Evolutionary conservation across 192 early-diverging fungal species (phyloP).

Genomic region (Rhizoclosmatium globosum): DNA sequence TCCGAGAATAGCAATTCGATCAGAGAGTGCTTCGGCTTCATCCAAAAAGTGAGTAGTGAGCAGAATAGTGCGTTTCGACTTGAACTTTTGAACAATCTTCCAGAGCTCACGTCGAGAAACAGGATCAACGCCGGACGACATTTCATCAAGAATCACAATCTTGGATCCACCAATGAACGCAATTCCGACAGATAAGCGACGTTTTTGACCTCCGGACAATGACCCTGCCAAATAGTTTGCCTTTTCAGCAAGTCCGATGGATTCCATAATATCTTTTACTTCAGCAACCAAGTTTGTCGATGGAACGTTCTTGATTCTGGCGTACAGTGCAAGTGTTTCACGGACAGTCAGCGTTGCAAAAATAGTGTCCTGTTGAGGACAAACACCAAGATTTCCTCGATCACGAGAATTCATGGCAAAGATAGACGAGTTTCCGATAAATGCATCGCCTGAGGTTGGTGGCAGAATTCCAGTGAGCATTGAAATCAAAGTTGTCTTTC

Average conservation of each 20-base stretch:
- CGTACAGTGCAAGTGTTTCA: slow-evolving; percentile 58
- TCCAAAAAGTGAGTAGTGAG: slow-evolving; percentile 74
- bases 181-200: slow-evolving; percentile 55
- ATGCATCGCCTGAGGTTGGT: slow-evolving; percentile 63
- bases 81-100: slow-evolving; percentile 61
- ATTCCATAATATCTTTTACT: slow-evolving; percentile 27
- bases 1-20: slow-evolving; percentile 59
- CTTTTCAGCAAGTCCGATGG: slow-evolving; percentile 39
- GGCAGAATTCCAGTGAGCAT: slow-evolving; percentile 68
- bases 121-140: slow-evolving; percentile 69
- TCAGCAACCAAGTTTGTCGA: slow-evolving; percentile 29
- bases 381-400: slow-evolving; percentile 47
- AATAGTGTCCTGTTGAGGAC: slow-evolving; percentile 65
- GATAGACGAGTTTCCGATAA: slow-evolving; percentile 47
- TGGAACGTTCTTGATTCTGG: slow-evolving; percentile 58
- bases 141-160: slow-evolving; percentile 60
- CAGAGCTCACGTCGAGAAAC: slow-evolving; percentile 58
- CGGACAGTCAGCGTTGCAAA: slow-evolving; percentile 55
- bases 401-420: neutral
- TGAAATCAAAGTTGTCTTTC: slow-evolving; percentile 73
- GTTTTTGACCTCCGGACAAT: slow-evolving; percentile 67
- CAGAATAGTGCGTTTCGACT: slow-evolving; percentile 57
- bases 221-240: slow-evolving; percentile 42
- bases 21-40: slow-evolving; percentile 65
- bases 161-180: slow-evolving; percentile 61